Evolutionary conservation across 306 rosid genomes (phyloP).

Genomic region (Sicyos baderoa): DNA sequence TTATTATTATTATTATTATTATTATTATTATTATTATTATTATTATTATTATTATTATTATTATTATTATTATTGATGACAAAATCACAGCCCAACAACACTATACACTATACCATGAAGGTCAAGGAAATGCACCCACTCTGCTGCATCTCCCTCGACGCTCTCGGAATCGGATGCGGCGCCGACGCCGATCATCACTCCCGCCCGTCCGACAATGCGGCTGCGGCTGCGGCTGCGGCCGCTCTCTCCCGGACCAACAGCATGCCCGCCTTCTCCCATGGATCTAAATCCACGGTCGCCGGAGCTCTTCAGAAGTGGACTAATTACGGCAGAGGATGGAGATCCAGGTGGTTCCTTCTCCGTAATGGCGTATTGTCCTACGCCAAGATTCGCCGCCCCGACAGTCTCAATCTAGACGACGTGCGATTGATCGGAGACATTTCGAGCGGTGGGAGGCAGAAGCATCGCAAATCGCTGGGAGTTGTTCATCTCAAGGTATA

Average conservation of each 20-base stretch:
- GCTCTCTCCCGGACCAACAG: slow-evolving; percentile 59
- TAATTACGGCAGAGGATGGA: slow-evolving; percentile 26
- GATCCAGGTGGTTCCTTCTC: slow-evolving; percentile 23
- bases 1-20: no score
- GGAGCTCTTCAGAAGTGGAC: slow-evolving; percentile 24
- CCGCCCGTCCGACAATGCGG: slow-evolving; percentile 34
- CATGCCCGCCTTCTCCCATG: slow-evolving; percentile 26
- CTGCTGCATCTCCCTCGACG: slow-evolving; percentile 80
- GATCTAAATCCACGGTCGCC: slow-evolving; percentile 76
- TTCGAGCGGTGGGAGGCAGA: slow-evolving; percentile 35
- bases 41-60: no score
- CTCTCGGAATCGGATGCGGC: slow-evolving; percentile 31
- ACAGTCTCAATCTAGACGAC: slow-evolving; percentile 52
- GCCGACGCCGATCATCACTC: slow-evolving; percentile 48
- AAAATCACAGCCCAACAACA: no score
- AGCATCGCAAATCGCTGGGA: slow-evolving; percentile 50
- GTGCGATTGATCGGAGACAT: slow-evolving; percentile 68
- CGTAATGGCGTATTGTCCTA: slow-evolving; percentile 23
- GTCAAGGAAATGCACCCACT: slow-evolving; percentile 89
- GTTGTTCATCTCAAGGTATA: slow-evolving; percentile 87
- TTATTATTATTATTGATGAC: neutral
- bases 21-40: no score
- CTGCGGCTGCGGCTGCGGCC: slow-evolving; percentile 23
- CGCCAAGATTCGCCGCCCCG: slow-evolving; percentile 21
- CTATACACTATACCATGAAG: no score